These are phyloP conservation scores for Pyropia yezoensis DNA, from an alignment of 23 red algal genomes.

Conservation along the genomic window DNA sequence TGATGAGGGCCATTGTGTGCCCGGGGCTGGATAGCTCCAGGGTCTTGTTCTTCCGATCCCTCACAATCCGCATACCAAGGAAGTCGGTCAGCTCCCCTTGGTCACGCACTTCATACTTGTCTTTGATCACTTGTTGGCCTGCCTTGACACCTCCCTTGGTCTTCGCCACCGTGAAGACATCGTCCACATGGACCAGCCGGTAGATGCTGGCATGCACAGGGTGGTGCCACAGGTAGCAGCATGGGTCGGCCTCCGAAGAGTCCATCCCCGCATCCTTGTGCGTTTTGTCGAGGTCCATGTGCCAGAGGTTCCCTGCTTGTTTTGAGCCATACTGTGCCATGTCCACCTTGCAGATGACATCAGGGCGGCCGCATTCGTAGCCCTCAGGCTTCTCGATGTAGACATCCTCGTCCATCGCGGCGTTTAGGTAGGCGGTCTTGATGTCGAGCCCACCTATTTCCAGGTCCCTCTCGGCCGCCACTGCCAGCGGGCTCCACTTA, in stretches of 20 bases:
- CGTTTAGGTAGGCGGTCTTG: constrained; percentile 32
- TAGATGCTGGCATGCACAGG: not conserved
- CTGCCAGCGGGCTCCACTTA: not conserved
- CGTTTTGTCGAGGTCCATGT: not conserved
- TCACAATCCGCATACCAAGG: not conserved
- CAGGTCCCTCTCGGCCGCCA: not conserved
- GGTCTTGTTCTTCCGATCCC: not conserved
- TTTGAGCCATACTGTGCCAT: constrained; percentile 11
- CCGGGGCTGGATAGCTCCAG: not conserved
- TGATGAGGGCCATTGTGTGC: not conserved
- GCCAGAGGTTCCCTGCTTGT: constrained; percentile 5
- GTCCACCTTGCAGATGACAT: constrained; percentile 1
- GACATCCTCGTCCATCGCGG: constrained; percentile 10
- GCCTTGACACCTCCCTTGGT: not conserved
- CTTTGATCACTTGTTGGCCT: not conserved
- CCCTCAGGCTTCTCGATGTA: constrained; percentile 37
- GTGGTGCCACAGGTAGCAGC: constrained; percentile 1
- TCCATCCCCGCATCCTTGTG: not conserved
- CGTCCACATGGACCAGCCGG: constrained; percentile 13
- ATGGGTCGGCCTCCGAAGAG: constrained; percentile 8
- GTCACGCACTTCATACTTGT: not conserved
- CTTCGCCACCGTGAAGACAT: not conserved
- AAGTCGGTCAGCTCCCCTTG: not conserved
- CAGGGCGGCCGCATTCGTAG: not conserved
- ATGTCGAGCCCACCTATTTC: constrained; percentile 9